phyloP scores from a whole-genome alignment of 2,329 filamentous ascomycete species.

The Alternaria gaisen region DNA sequence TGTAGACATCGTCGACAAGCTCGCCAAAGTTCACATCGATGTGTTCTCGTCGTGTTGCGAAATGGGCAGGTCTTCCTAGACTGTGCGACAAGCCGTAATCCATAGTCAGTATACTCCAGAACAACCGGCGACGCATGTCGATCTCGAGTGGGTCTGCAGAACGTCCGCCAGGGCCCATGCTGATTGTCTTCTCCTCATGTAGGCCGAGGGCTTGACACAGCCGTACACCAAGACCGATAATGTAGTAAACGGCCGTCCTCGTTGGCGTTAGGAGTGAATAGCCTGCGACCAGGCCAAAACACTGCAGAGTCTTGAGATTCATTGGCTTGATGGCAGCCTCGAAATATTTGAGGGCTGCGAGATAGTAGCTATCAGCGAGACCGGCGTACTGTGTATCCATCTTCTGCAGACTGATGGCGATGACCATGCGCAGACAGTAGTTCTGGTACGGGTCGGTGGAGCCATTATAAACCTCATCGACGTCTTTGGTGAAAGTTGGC shows the following conservation, averaged over 20 bases:
- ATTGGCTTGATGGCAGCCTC: slow-evolving; percentile 86
- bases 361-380: slow-evolving; percentile 91
- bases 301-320: slow-evolving; percentile 89
- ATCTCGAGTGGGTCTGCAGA: slow-evolving; percentile 76
- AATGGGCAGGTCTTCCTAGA: slow-evolving; percentile 85
- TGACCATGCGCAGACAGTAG: slow-evolving; percentile 88
- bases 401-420: slow-evolving; percentile 94
- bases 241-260: slow-evolving; percentile 89
- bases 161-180: slow-evolving; percentile 66
- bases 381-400: slow-evolving; percentile 90
- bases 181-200: slow-evolving; percentile 88
- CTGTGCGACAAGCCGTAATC: slow-evolving; percentile 88
- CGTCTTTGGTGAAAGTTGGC: slow-evolving; percentile 75
- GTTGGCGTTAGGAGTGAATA: slow-evolving; percentile 95
- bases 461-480: slow-evolving; percentile 82
- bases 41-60: slow-evolving; percentile 82
- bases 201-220: slow-evolving; percentile 90
- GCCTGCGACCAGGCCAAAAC: slow-evolving; percentile 83
- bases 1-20: slow-evolving; percentile 81
- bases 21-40: slow-evolving; percentile 89
- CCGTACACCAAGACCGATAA: slow-evolving; percentile 85
- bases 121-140: slow-evolving; percentile 87
- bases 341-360: slow-evolving; percentile 85
- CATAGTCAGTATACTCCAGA: slow-evolving; percentile 89
- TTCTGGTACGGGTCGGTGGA: slow-evolving; percentile 82